Evolutionary conservation across 495 filamentous ascomycete species (phyloP), one percentile per base, ranked within the genome.

Genomic region (Cercophora newfieldiana): DNA sequence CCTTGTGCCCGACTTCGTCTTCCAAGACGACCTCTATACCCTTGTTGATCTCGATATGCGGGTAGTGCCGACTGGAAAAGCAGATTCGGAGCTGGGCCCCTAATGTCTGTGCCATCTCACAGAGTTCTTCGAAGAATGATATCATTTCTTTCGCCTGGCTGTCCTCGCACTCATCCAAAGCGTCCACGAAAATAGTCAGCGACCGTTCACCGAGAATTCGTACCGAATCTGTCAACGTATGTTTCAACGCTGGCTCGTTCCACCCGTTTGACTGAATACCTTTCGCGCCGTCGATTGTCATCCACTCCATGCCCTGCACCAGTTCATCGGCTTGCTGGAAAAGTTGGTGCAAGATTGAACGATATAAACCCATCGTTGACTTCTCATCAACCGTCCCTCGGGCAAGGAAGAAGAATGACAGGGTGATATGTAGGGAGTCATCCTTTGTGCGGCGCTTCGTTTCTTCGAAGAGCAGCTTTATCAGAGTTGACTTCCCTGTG

Each of bases 391-490:
- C 12, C 5, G 74, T 71, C 1, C 82, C 83, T 57, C 81, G 71
- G 0, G 80, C 82, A 37, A 84, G 79, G 70, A 86, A 87, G 75
- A 86, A 87, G 64, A 85, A 86, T 0, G 77, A 84, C 7, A 79
- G 61, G 1, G 71, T 71, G 16, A 78, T 59, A 24, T 59, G 49
- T 0, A 24, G 57, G 6, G 63, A 0, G 28, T 63, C 54, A 16
- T 55, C 37, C n/a, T 29, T 65, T 7, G 61, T 1, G 37, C 65
- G 29, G 0, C 1, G 6, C 54, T 71, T 72, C 29, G 71, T 68
- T 0, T 75, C 49, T 33, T 59, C 24, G 51, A 74, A 79, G 0
- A 73, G 69, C 60, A 78, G 79, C 47, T 85, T 85, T 79, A 86
- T 85, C 2, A 82, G 69, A 10, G 81, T 84, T 0, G 83, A 86